Percentiles rank a stretch among this genome's conserved stretches.
phyloP scores from a whole-genome alignment of 1,284 basidiomycete species.

The Ceratobasidium sp. region DNA sequence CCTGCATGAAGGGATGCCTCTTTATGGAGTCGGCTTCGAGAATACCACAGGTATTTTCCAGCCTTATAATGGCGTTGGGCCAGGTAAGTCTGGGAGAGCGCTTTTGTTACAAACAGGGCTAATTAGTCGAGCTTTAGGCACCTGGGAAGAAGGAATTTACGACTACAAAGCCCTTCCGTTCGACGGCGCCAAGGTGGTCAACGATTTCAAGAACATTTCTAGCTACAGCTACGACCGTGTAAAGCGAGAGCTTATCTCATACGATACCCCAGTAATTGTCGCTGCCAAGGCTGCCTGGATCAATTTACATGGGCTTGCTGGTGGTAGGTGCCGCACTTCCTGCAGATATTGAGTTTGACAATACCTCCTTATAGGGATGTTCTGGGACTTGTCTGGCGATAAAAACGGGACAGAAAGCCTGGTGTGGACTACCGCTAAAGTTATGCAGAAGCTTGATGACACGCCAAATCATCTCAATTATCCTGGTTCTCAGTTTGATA shows the following conservation, averaged over 20 bases:
- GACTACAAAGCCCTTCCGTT: conserved; percentile 85
- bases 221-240: conserved; percentile 63
- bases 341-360: no score
- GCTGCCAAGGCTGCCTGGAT: conserved; percentile 84
- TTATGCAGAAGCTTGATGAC: conserved; percentile 71
- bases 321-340: conserved; percentile 65
- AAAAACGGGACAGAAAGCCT: conserved; percentile 72
- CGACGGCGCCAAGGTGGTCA: conserved; percentile 52
- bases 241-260: conserved; percentile 77
- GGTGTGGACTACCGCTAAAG: conserved; percentile 65
- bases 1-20: conserved; percentile 72
- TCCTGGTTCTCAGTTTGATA: conserved; percentile 62
- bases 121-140: no score
- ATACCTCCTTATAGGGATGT: conserved; percentile 53
- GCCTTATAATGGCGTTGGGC: conserved; percentile 82
- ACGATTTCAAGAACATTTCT: conserved; percentile 20
- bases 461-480: conserved; percentile 78
- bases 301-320: conserved; percentile 73
- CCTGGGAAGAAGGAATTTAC: conserved; percentile 64
- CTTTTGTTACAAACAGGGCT: no score
- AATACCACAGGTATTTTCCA: conserved; percentile 75
- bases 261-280: conserved; percentile 84
- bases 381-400: conserved; percentile 73
- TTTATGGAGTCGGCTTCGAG: conserved; percentile 86
- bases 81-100: conserved; percentile 68